Evolutionary conservation across 2,329 filamentous ascomycete species (phyloP).

Genomic region (Ophiocordyceps camponoti-saundersi): DNA sequence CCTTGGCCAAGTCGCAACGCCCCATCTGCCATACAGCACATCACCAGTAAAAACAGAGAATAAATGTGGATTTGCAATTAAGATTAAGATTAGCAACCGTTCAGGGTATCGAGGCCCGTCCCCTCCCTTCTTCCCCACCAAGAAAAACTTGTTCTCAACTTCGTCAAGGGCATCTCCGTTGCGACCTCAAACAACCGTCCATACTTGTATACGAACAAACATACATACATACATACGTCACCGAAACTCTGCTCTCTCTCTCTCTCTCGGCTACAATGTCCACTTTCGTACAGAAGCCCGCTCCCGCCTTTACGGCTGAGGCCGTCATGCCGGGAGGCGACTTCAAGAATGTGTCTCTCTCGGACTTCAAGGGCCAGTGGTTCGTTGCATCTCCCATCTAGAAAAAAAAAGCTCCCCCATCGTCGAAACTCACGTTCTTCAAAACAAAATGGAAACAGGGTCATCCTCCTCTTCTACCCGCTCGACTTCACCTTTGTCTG

Average conservation of each 20-base stretch:
- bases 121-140: neutral
- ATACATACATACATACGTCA: neutral
- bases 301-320: constrained; percentile 30
- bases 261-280: constrained; percentile 19
- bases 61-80: neutral
- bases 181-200: no score
- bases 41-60: no score
- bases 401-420: no score
- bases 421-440: neutral
- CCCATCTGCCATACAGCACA: no score
- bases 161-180: no score
- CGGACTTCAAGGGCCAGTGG: constrained; percentile 30
- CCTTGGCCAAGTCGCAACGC: no score
- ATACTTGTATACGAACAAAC: neutral
- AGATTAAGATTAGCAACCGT: neutral
- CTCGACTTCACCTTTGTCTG: constrained; percentile 55
- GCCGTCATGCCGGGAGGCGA: constrained; percentile 30
- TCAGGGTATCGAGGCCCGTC: no score
- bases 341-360: constrained; percentile 28
- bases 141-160: neutral
- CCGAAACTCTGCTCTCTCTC: neutral
- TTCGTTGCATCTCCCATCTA: constrained; percentile 7
- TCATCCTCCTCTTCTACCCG: constrained; percentile 49
- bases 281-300: constrained; percentile 29
- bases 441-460: constrained; percentile 19